A percentile compares a stretch with the other conserved stretches of the same genome.
These are phyloP conservation scores for Bruguiera hainesii DNA, from an alignment of 441 rosid genomes.

Conservation along the genomic window DNA sequence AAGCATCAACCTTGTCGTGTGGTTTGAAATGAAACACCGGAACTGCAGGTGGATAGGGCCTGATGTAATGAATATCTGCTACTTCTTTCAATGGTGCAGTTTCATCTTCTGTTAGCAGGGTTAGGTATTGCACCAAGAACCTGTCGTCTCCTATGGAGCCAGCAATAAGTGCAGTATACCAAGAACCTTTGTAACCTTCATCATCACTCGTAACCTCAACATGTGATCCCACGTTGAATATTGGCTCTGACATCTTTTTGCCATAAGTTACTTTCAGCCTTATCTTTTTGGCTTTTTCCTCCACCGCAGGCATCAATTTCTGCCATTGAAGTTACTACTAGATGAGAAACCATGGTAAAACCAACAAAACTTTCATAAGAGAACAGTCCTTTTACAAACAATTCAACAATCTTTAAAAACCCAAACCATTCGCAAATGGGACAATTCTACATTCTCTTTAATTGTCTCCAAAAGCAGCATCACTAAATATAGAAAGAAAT, in stretches of 20 bases:
- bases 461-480: too few species aligned
- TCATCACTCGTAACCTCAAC: slow-evolving; percentile 77
- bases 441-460: too few species aligned
- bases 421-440: too few species aligned
- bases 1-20: slow-evolving; percentile 62
- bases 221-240: slow-evolving; percentile 20
- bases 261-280: slow-evolving; percentile 30
- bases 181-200: slow-evolving; percentile 75
- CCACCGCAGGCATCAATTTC: slow-evolving; percentile 17
- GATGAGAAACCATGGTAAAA: not conserved
- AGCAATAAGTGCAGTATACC: slow-evolving; percentile 54
- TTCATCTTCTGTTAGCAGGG: slow-evolving; percentile 61
- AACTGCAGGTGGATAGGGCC: slow-evolving; percentile 50
- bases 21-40: slow-evolving; percentile 30
- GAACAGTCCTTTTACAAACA: not conserved
- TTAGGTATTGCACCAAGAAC: slow-evolving; percentile 50
- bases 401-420: too few species aligned
- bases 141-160: slow-evolving; percentile 36
- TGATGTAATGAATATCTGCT: slow-evolving; percentile 34
- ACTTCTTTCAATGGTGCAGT: slow-evolving; percentile 55
- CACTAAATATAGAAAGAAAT: too few species aligned
- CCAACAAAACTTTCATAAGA: not conserved
- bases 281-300: slow-evolving; percentile 14
- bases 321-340: slow-evolving; percentile 21
- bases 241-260: slow-evolving; percentile 13